Percentiles rank a stretch among this genome's conserved stretches.
These are phyloP conservation scores for Hyphopichia buzzinii DNA, from an alignment of 1,139 yeast species.

Conservation along the genomic window DNA sequence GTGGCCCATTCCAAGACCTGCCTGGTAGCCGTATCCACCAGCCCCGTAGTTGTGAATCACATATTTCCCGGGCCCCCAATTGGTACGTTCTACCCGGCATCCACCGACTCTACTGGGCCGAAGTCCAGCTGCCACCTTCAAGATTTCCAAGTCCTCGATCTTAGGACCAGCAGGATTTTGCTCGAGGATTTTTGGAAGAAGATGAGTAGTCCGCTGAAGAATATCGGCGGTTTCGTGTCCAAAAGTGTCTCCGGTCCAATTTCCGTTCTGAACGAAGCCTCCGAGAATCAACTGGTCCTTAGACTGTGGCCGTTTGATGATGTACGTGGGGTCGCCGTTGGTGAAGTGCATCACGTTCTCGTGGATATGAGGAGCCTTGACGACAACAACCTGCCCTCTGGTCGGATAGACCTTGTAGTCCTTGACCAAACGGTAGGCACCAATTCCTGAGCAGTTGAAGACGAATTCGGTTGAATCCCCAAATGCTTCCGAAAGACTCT, in stretches of 20 bases:
- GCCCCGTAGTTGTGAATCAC: constrained; percentile 51
- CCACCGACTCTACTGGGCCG: constrained; percentile 74
- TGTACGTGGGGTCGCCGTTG: constrained; percentile 49
- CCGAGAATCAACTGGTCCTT: constrained; percentile 56
- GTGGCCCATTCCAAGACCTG: constrained; percentile 44
- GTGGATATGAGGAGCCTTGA: constrained; percentile 46
- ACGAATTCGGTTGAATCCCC: constrained; percentile 13
- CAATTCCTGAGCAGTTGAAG: constrained; percentile 63
- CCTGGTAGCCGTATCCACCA: constrained; percentile 47
- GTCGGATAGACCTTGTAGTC: constrained; percentile 58
- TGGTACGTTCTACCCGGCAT: constrained; percentile 55
- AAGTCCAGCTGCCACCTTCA: constrained; percentile 64
- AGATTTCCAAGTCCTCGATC: constrained; percentile 27
- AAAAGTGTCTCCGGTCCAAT: constrained; percentile 53
- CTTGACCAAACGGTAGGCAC: constrained; percentile 51
- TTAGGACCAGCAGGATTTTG: constrained; percentile 17
- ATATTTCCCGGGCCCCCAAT: constrained; percentile 25
- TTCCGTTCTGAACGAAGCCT: constrained; percentile 52
- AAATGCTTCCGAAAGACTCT: constrained; percentile 10
- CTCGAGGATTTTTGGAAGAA: constrained; percentile 47
- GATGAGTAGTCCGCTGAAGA: constrained; percentile 44
- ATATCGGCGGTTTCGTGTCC: constrained; percentile 50
- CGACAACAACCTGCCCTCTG: constrained; percentile 59
- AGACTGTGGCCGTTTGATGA: constrained; percentile 60
- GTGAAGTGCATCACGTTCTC: constrained; percentile 49